Base-by-base conservation (phyloP, 805 yeast genomes). In the Wickerhamiella slavikovae region DNA sequence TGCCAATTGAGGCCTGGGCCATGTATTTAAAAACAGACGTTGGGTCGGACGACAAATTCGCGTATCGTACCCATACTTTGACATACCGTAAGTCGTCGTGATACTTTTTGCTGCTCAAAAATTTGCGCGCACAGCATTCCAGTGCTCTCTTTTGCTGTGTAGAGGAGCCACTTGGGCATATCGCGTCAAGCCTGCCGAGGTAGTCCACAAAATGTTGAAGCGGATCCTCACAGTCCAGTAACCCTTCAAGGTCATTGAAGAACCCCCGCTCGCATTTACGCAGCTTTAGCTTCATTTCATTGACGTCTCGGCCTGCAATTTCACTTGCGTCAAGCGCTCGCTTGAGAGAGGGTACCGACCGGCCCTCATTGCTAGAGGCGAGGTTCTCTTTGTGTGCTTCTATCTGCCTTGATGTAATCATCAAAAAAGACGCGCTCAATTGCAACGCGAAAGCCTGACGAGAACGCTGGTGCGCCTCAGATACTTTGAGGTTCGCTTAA, bases 71-170 rank as follows among this genome's bases (percentile, higher is more conserved):
- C 95, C 98, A 85, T 2, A 82, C 61, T 36, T 61, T 64, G 29
- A 85, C 49, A 44, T 76, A 82, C 28, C 95, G 53, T 1, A 85
- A 69, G 46, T 85, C 95, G 46, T 83, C 74, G 35, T 69, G 71
- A 47, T 82, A 85, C 36, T 67, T 68, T 1, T 52, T 51, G 19
- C 62, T 64, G 39, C 74, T 77, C 41, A 70, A 58, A 44, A 79
- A 77, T 35, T 59, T 60, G 23, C 68, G 62, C 0, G 91, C 71
- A 39, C 89, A 74, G 27, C 72, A 54, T 44, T 79, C 92, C 20
- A 83, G 16, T 6, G 17, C 17, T 6, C 6, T 6, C n/a, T n/a
- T 24, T 10, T 14, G 26, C 17, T 16, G 26, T 17, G 10, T 12
- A 7, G 11, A 14, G n/a, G 6, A 11, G 17, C 14, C 17, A 9